phyloP scores from a whole-genome alignment of 495 filamentous ascomycete genomes.

The Aspergillus egyptiacus region DNA sequence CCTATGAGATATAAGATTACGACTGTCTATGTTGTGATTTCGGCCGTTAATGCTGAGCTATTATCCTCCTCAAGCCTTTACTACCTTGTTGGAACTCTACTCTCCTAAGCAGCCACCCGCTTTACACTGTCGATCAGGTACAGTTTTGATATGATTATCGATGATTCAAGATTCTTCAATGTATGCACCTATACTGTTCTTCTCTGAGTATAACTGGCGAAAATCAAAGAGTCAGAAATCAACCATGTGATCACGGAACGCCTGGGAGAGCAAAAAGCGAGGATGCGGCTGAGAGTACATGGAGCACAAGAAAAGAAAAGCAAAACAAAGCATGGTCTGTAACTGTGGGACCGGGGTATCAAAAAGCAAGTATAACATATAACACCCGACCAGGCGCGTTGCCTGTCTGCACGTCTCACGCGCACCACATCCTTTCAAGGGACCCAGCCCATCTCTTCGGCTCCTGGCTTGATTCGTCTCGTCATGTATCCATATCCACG shows the following conservation, averaged over 20 bases:
- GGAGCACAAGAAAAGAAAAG: background rate
- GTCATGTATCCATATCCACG: slow-evolving; percentile 32
- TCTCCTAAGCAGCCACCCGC: background rate
- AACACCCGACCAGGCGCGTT: background rate
- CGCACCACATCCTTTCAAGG: slow-evolving; percentile 23
- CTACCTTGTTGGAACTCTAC: background rate
- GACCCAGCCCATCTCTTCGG: slow-evolving; percentile 13
- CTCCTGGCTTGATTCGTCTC: slow-evolving; percentile 17
- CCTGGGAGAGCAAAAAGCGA: background rate
- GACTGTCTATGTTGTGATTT: background rate
- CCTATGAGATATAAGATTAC: background rate
- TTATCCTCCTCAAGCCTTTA: background rate
- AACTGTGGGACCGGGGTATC: slow-evolving; percentile 4
- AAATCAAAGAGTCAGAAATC: too few relatives aligned
- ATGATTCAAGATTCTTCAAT: background rate
- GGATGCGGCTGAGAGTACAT: too few relatives aligned
- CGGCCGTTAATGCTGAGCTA: background rate
- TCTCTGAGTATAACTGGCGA: too few relatives aligned
- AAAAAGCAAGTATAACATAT: slow-evolving; percentile 2
- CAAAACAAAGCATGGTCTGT: background rate
- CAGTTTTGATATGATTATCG: background rate
- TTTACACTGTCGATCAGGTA: background rate
- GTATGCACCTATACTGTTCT: too few relatives aligned
- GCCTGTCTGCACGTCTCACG: background rate
- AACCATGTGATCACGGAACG: too few relatives aligned